phyloP scores from a whole-genome alignment of 495 filamentous ascomycete genomes.

The Penicillium subrubescens region DNA sequence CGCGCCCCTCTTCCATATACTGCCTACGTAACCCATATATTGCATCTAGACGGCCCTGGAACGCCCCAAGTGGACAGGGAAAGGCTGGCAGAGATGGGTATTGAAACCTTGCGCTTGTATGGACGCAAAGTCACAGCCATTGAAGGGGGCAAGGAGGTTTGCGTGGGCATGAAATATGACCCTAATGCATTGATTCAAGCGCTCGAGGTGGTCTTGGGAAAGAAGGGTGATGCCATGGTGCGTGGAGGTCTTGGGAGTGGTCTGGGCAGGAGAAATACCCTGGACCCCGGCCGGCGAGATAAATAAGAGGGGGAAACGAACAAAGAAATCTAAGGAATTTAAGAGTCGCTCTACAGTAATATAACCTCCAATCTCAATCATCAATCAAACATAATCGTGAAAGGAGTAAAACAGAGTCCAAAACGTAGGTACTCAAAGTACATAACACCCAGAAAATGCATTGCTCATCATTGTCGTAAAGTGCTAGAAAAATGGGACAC shows the following conservation, averaged over 20 bases:
- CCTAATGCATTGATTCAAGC: slow-evolving; percentile 71
- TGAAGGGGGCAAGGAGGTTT: slow-evolving; percentile 29
- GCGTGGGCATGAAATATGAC: slow-evolving; percentile 71
- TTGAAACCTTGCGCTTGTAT: slow-evolving; percentile 75
- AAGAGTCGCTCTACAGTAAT: neutral
- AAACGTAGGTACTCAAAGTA: neutral
- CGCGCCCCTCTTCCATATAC: slow-evolving; percentile 34
- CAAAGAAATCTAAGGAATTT: neutral
- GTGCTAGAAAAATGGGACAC: neutral
- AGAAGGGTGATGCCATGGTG: slow-evolving; percentile 57
- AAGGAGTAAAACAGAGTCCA: neutral
- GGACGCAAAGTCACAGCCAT: slow-evolving; percentile 59
- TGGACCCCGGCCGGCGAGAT: slow-evolving; percentile 46
- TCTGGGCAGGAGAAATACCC: slow-evolving; percentile 68
- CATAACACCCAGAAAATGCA: neutral
- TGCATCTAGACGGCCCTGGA: slow-evolving; percentile 75
- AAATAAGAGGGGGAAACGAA: slow-evolving; percentile 2
- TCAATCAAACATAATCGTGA: neutral
- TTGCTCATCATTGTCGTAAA: neutral
- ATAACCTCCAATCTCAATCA: neutral
- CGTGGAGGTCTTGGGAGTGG: slow-evolving; percentile 46
- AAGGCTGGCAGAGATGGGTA: slow-evolving; percentile 64
- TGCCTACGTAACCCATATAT: slow-evolving; percentile 80
- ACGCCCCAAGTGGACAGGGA: slow-evolving; percentile 71
- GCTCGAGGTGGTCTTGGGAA: slow-evolving; percentile 75